Conservation (phyloP, 1,284 basidiomycete species). For the Fomes fomentarius region DNA sequence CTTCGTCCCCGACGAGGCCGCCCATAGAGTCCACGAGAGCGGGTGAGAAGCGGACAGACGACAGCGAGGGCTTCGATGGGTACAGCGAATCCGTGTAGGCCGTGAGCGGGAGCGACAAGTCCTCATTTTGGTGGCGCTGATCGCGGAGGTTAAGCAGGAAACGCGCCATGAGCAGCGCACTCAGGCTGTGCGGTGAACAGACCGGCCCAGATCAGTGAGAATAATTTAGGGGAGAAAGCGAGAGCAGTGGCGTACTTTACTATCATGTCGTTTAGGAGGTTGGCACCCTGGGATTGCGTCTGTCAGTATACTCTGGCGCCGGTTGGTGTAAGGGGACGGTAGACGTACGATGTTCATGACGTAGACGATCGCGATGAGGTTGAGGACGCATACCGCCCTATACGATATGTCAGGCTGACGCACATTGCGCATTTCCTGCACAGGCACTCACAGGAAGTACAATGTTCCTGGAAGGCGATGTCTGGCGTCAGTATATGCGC, state of each 20-base stretch:
- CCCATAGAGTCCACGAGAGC: constrained; percentile 1
- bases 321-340: too few relatives aligned
- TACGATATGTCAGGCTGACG: not conserved
- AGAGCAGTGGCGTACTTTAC: constrained; percentile 13
- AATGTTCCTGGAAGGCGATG: constrained; percentile 5
- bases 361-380: constrained; percentile 18
- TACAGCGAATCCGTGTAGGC: not conserved
- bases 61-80: not conserved
- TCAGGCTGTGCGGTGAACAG: constrained; percentile 5
- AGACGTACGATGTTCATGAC: constrained; percentile 11
- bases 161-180: constrained; percentile 22
- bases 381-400: constrained; percentile 19
- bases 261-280: constrained; percentile 22
- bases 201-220: not conserved
- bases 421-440: not conserved
- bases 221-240: not conserved
- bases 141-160: constrained; percentile 25
- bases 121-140: constrained; percentile 10
- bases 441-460: constrained; percentile 18
- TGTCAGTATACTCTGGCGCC: too few relatives aligned
- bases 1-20: not conserved
- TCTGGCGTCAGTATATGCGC: not conserved
- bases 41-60: constrained; percentile 2
- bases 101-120: not conserved
- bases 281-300: constrained; percentile 20